Evolutionary conservation across 164 flowering plant genomes (phyloP).

Genomic region (Euptelea pleiosperma): DNA sequence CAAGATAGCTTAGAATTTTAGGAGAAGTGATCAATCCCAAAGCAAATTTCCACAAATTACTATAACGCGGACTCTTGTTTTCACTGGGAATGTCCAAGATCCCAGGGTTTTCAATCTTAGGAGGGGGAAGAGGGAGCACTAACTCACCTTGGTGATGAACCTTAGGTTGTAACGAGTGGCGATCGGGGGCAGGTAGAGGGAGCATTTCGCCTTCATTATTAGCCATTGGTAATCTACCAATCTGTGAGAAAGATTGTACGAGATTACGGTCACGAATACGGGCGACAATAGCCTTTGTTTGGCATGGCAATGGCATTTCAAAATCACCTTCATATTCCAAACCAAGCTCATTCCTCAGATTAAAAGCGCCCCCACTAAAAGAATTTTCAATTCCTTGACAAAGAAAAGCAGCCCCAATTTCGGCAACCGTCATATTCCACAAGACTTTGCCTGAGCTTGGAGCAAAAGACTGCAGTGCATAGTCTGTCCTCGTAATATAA

Average conservation of each 20-base stretch:
- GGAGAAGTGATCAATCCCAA: background rate
- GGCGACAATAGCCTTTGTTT: conserved; percentile 23
- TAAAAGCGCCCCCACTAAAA: conserved; percentile 11
- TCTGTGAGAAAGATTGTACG: conserved; percentile 13
- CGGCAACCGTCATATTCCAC: conserved; percentile 55
- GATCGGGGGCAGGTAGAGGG: too few relatives aligned
- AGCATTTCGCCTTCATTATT: too few relatives aligned
- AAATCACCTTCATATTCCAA: conserved; percentile 20
- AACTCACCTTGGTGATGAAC: conserved; percentile 8
- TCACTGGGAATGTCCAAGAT: conserved; percentile 1
- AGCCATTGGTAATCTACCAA: conserved; percentile 12
- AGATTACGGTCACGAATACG: conserved; percentile 24
- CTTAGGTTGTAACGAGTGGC: too few relatives aligned
- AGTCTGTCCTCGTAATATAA: conserved; percentile 57
- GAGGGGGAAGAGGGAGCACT: conserved; percentile 23
- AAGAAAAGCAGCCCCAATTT: conserved; percentile 41
- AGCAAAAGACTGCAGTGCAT: conserved; percentile 30
- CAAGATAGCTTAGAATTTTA: background rate
- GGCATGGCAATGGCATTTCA: conserved; percentile 41
- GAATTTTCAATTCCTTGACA: conserved; percentile 35
- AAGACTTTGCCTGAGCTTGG: conserved; percentile 34
- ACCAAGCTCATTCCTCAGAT: conserved; percentile 14
- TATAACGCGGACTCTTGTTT: background rate
- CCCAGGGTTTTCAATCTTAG: conserved; percentile 9
- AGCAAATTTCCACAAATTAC: background rate